A percentile compares a stretch with the other conserved stretches of the same genome.
phyloP scores from a whole-genome alignment of 192 early-diverging fungal species.

The Linnemannia elongata region DNA sequence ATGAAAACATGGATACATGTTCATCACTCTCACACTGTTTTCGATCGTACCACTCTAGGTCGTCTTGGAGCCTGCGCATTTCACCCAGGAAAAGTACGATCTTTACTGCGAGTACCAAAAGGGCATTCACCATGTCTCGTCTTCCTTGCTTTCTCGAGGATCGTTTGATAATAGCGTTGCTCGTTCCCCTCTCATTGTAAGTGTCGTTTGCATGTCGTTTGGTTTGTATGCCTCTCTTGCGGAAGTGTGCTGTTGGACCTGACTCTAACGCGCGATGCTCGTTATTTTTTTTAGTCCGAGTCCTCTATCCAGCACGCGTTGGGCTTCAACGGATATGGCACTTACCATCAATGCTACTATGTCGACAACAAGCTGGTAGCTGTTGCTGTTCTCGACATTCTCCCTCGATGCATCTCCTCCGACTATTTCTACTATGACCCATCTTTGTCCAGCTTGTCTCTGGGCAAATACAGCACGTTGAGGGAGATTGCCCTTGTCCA shows the following conservation, averaged over 20 bases:
- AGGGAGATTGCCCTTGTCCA: conserved; percentile 82
- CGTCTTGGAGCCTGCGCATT: conserved; percentile 72
- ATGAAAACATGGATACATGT: neutral
- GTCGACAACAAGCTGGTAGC: conserved; percentile 85
- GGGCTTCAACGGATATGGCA: conserved; percentile 69
- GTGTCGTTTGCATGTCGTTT: neutral
- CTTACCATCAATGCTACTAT: conserved; percentile 95
- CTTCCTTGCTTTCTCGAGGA: conserved; percentile 62
- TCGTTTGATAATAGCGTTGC: conserved; percentile 81
- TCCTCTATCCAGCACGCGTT: neutral
- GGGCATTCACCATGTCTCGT: conserved; percentile 79
- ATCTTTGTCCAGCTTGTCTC: conserved; percentile 73
- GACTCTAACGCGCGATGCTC: neutral
- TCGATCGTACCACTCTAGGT: conserved; percentile 50
- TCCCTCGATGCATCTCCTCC: conserved; percentile 88
- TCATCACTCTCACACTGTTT: neutral
- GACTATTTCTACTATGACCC: conserved; percentile 98
- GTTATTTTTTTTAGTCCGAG: conserved; percentile 24
- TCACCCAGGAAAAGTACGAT: conserved; percentile 80
- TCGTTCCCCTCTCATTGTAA: conserved; percentile 74
- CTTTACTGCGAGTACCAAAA: conserved; percentile 90
- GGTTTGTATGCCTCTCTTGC: neutral
- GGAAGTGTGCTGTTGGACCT: neutral
- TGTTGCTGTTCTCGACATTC: conserved; percentile 91
- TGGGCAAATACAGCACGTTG: conserved; percentile 90